A percentile compares a stretch with the other conserved stretches of the same genome.
Evolutionary conservation across 257 asterid genomes (phyloP).

Genomic region (Solanum gracilifrons): DNA sequence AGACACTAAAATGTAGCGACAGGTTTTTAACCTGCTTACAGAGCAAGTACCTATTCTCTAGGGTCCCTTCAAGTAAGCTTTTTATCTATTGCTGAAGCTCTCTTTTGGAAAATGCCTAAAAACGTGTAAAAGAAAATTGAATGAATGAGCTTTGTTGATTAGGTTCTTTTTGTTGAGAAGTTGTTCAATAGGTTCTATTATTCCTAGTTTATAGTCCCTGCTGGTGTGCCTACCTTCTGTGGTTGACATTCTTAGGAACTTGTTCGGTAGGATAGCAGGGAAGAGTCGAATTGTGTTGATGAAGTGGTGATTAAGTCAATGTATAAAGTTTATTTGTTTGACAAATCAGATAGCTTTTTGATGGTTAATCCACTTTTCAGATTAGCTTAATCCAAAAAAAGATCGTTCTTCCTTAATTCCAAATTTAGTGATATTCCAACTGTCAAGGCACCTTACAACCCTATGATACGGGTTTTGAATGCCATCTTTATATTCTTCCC

Average conservation of each 20-base stretch:
- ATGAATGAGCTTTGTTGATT: not conserved
- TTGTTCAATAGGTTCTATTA: not conserved
- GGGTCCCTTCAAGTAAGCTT: not conserved
- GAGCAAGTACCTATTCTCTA: not conserved
- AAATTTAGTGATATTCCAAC: not conserved
- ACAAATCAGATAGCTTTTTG: not conserved
- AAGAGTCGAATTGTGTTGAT: not conserved
- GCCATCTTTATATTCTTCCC: not conserved
- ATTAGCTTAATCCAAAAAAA: not conserved
- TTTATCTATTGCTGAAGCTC: not conserved
- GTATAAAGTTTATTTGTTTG: not conserved
- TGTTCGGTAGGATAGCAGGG: not conserved
- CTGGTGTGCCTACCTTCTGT: not conserved
- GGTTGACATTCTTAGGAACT: not conserved
- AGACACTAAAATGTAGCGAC: not conserved
- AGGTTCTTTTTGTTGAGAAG: not conserved
- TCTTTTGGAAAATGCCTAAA: not conserved
- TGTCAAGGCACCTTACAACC: not conserved
- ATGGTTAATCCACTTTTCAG: not conserved
- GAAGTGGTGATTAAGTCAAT: not conserved
- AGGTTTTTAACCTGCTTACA: not conserved
- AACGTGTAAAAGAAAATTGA: not conserved
- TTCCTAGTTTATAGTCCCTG: not conserved
- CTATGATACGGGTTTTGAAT: not conserved
- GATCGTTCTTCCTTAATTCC: not conserved